Evolutionary conservation across 2,329 filamentous ascomycete species (phyloP).

Genomic region (Aspergillus pseudotamarii): DNA sequence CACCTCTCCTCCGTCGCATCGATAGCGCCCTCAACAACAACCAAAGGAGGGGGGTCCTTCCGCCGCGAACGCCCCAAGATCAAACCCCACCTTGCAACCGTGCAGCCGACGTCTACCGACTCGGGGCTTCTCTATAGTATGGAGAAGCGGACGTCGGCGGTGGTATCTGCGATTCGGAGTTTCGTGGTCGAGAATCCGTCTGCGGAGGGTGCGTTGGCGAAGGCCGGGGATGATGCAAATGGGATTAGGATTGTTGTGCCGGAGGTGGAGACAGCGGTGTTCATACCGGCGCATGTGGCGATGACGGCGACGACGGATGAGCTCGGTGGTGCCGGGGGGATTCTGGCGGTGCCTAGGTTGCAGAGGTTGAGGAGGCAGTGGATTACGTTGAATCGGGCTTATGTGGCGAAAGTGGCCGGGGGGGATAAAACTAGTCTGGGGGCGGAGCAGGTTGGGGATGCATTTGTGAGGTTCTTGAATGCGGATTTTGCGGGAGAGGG

Average conservation of each 20-base stretch:
- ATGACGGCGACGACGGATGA: constrained; percentile 44
- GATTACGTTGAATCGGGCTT: constrained; percentile 49
- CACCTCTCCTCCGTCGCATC: constrained; percentile 31
- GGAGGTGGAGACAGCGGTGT: constrained; percentile 32
- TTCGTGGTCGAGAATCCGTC: constrained; percentile 45
- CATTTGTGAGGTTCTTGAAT: constrained; percentile 52
- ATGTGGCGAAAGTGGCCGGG: constrained; percentile 27
- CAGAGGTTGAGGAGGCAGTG: constrained; percentile 50
- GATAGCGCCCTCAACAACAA: constrained; percentile 27
- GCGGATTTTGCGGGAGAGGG: constrained; percentile 42
- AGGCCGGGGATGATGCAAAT: constrained; percentile 20
- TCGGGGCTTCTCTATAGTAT: constrained; percentile 46
- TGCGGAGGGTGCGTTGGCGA: constrained; percentile 38
- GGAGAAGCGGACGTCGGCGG: constrained; percentile 46
- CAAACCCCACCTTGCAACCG: constrained; percentile 48
- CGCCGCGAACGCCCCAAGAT: constrained; percentile 28
- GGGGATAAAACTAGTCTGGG: constrained; percentile 34
- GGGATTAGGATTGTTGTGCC: constrained; percentile 42
- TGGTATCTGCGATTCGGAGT: constrained; percentile 44
- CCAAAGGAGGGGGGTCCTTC: constrained; percentile 23
- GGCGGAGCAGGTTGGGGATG: constrained; percentile 42
- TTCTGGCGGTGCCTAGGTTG: constrained; percentile 45
- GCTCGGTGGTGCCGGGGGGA: constrained; percentile 43
- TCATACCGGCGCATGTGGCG: constrained; percentile 43
- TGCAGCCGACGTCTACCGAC: constrained; percentile 42